Evolutionary conservation across 495 filamentous ascomycete genomes (phyloP).

Genomic region (Penicillium longicatenatum): DNA sequence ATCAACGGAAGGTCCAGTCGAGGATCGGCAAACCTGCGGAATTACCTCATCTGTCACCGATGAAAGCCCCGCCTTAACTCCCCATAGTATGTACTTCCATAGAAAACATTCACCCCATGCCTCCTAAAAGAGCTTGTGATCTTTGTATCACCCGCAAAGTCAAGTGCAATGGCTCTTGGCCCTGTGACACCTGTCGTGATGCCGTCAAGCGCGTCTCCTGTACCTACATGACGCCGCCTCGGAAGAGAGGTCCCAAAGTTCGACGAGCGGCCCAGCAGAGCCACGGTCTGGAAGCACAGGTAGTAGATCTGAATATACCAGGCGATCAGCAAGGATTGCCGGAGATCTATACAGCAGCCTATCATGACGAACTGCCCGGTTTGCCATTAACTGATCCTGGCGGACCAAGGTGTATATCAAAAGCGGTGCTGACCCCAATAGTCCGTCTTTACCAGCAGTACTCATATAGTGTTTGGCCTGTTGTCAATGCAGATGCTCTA

Average conservation of each 20-base stretch:
- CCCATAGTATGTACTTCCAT: constrained; percentile 1
- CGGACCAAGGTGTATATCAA: constrained; percentile 11
- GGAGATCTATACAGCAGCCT: not conserved
- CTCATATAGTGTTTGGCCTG: constrained; percentile 38
- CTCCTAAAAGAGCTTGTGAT: constrained; percentile 37
- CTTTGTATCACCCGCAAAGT: constrained; percentile 36
- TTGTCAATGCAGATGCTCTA: constrained; percentile 26
- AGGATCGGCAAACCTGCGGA: constrained; percentile 5
- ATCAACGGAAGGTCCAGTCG: constrained; percentile 13
- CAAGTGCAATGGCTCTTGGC: constrained; percentile 35
- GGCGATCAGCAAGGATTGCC: not conserved
- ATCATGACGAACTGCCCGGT: not conserved
- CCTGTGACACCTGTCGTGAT: constrained; percentile 31
- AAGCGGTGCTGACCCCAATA: constrained; percentile 12
- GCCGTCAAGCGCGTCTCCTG: constrained; percentile 24
- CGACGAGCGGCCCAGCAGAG: constrained; percentile 11
- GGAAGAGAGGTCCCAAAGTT: constrained; percentile 33
- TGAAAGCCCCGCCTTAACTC: constrained; percentile 5
- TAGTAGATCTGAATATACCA: not conserved
- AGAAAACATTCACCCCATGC: constrained; percentile 15
- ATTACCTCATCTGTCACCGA: not conserved
- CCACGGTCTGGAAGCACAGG: not conserved
- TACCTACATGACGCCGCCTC: constrained; percentile 34
- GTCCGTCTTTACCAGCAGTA: constrained; percentile 26
- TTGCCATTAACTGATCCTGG: not conserved